A percentile compares a stretch with the other conserved stretches of the same genome.
phyloP scores from a whole-genome alignment of 352 stramenopile genomes.

The Pythium folliculosum region DNA sequence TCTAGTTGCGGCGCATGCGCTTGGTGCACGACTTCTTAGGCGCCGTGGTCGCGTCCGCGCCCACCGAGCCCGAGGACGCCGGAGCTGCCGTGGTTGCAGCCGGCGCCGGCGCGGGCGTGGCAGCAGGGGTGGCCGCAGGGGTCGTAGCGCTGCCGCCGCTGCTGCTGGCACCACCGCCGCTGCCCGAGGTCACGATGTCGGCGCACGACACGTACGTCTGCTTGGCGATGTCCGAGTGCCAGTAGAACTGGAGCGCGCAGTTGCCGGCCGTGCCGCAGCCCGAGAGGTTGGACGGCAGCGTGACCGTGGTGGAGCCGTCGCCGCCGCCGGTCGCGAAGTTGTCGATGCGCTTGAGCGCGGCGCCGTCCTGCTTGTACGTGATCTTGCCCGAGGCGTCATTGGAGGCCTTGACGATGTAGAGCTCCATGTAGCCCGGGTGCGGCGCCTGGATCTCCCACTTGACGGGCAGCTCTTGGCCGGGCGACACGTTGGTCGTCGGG shows the following conservation, averaged over 20 bases:
- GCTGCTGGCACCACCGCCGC: too few relatives aligned
- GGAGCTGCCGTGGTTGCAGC: neutral
- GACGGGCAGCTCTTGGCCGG: constrained; percentile 40
- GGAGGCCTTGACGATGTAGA: constrained; percentile 51
- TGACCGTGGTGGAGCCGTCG: constrained; percentile 31
- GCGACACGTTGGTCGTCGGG: constrained; percentile 41
- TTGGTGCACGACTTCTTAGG: constrained; percentile 7
- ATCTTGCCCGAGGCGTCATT: constrained; percentile 41
- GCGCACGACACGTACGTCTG: constrained; percentile 62
- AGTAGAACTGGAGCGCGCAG: constrained; percentile 63
- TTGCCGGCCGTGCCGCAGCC: constrained; percentile 41
- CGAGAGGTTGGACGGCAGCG: constrained; percentile 39
- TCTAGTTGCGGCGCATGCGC: constrained; percentile 3
- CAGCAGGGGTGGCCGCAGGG: neutral
- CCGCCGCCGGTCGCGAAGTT: constrained; percentile 40
- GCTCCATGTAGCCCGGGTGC: constrained; percentile 53
- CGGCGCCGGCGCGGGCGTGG: neutral
- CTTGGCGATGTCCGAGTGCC: constrained; percentile 52
- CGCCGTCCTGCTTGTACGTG: constrained; percentile 40
- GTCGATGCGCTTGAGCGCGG: constrained; percentile 41
- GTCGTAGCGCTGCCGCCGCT: neutral
- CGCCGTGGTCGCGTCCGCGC: neutral
- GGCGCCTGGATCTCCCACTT: constrained; percentile 53
- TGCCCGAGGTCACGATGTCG: constrained; percentile 43
- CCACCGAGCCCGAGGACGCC: neutral